Percentiles rank a stretch among this genome's conserved stretches.
These are phyloP conservation scores for Penicillium sp. DNA, from an alignment of 2,329 filamentous ascomycete species.

Conservation along the genomic window DNA sequence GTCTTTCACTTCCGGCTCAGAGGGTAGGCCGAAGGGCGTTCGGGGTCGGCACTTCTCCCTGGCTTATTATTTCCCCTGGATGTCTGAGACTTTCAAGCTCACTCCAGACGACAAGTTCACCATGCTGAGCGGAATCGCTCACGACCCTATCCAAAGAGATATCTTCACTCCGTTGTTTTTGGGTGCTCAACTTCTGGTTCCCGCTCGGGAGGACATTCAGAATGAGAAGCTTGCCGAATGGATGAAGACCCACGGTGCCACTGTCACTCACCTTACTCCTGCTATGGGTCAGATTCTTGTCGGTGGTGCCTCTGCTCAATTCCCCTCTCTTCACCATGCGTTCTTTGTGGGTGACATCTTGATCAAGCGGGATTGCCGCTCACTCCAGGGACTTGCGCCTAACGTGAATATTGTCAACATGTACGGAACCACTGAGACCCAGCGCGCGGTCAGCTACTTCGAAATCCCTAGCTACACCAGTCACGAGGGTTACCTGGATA, in stretches of 20 bases:
- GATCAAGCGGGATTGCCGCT: slow-evolving; percentile 75
- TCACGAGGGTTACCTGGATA: slow-evolving; percentile 61
- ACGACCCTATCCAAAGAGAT: slow-evolving; percentile 59
- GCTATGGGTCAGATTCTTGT: slow-evolving; percentile 95
- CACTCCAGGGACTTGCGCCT: slow-evolving; percentile 69
- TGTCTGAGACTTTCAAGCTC: slow-evolving; percentile 76
- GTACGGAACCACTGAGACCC: slow-evolving; percentile 85
- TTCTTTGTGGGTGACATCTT: slow-evolving; percentile 93
- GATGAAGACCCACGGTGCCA: slow-evolving; percentile 72
- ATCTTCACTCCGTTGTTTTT: slow-evolving; percentile 90
- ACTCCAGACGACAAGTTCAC: slow-evolving; percentile 72
- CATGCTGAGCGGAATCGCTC: slow-evolving; percentile 76
- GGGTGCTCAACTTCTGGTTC: slow-evolving; percentile 73
- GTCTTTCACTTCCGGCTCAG: slow-evolving; percentile 67
- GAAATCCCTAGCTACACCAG: slow-evolving; percentile 65
- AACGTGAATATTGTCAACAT: slow-evolving; percentile 77
- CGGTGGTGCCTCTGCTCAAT: slow-evolving; percentile 73
- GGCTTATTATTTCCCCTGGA: slow-evolving; percentile 87
- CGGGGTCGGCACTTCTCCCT: slow-evolving; percentile 81
- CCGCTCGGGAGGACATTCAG: slow-evolving; percentile 75
- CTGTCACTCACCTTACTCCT: slow-evolving; percentile 83
- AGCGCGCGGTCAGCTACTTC: slow-evolving; percentile 76
- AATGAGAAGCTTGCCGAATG: slow-evolving; percentile 85
- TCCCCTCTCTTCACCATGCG: slow-evolving; percentile 70
- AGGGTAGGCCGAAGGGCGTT: slow-evolving; percentile 82